phyloP scores from a whole-genome alignment of 2,329 filamentous ascomycete species.

The Claviceps maximensis region DNA sequence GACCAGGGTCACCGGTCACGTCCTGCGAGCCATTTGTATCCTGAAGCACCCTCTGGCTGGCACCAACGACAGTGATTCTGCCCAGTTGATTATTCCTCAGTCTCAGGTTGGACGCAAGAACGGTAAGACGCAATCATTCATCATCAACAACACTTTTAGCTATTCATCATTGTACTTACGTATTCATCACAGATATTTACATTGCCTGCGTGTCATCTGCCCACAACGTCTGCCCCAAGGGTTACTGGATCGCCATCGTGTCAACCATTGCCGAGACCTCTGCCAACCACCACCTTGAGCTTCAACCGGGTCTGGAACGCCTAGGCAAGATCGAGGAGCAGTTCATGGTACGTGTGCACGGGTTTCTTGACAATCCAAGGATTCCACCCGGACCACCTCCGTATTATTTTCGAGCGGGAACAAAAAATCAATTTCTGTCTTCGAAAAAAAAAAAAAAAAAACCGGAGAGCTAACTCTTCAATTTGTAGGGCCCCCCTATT shows the following conservation, averaged over 20 bases:
- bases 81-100: slow-evolving; percentile 94
- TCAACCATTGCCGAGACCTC: slow-evolving; percentile 89
- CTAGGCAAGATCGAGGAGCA: slow-evolving; percentile 92
- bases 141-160: neutral
- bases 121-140: slow-evolving; percentile 40
- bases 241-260: slow-evolving; percentile 97
- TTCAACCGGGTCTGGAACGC: slow-evolving; percentile 81
- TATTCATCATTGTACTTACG: neutral
- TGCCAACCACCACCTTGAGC: slow-evolving; percentile 90
- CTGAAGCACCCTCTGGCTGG: slow-evolving; percentile 87
- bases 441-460: neutral
- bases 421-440: no score
- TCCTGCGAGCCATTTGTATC: slow-evolving; percentile 94
- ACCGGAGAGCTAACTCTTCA: neutral
- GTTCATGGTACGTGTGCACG: slow-evolving; percentile 56
- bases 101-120: slow-evolving; percentile 95
- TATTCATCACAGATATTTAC: slow-evolving; percentile 63
- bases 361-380: no score
- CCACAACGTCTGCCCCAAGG: slow-evolving; percentile 97
- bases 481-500: slow-evolving; percentile 57
- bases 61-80: slow-evolving; percentile 78
- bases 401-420: no score
- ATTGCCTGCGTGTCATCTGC: slow-evolving; percentile 89
- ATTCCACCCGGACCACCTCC: no score
- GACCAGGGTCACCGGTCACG: slow-evolving; percentile 73